Percentiles rank a stretch among this genome's conserved stretches.
Evolutionary conservation across 495 filamentous ascomycete species (phyloP).

Genomic region (Hyaloscypha variabilis): DNA sequence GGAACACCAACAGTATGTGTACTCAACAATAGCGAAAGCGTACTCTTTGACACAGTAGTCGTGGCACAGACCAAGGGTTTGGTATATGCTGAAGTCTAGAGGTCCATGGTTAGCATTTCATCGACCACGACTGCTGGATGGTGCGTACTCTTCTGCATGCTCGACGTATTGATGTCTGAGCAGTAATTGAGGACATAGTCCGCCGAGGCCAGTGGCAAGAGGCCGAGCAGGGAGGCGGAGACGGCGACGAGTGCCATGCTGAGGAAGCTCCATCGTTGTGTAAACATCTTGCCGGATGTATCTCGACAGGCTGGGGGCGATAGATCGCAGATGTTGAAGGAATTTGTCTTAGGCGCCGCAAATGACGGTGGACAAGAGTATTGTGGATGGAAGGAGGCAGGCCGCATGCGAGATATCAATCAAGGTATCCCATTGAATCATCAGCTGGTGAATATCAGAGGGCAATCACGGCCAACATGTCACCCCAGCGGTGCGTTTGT

Average conservation of each 20-base stretch:
- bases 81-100: slow-evolving; percentile 56
- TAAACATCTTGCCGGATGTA: slow-evolving; percentile 16
- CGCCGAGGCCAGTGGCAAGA: slow-evolving; percentile 10
- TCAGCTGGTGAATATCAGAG: slow-evolving; percentile 19
- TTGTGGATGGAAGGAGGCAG: slow-evolving; percentile 9
- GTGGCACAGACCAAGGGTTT: slow-evolving; percentile 68
- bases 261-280: slow-evolving; percentile 5
- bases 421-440: slow-evolving; percentile 29
- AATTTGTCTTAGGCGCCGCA: not conserved
- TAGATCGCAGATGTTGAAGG: not conserved
- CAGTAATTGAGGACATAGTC: slow-evolving; percentile 42
- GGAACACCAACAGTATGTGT: slow-evolving; percentile 73
- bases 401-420: slow-evolving; percentile 21
- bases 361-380: not conserved
- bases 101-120: slow-evolving; percentile 28
- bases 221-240: slow-evolving; percentile 5
- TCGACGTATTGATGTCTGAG: slow-evolving; percentile 50
- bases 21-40: slow-evolving; percentile 70
- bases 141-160: slow-evolving; percentile 23
- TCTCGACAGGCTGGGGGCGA: not conserved
- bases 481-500: not conserved
- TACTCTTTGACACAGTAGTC: slow-evolving; percentile 48
- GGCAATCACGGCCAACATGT: slow-evolving; percentile 18
- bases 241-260: slow-evolving; percentile 9
- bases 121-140: too few relatives aligned